Evolutionary conservation across 108 stramenopile genomes (phyloP).

Genomic region (Parietichytrium sp.): DNA sequence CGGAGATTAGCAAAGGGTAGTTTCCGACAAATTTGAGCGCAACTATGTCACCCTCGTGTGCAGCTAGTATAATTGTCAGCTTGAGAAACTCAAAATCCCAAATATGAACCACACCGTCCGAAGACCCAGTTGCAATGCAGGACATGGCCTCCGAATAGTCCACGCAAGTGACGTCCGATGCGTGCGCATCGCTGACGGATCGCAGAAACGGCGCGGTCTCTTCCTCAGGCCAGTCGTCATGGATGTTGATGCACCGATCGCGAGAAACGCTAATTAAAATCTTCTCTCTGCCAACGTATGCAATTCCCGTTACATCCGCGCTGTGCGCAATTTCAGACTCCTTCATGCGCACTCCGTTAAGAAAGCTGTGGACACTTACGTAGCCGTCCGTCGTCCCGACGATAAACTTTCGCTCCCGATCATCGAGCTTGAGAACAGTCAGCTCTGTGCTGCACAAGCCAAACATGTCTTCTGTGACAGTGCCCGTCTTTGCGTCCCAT

Average conservation of each 20-base stretch:
- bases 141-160: not conserved
- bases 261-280: slow-evolving; percentile 8
- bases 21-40: not conserved
- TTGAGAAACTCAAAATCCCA: slow-evolving; percentile 34
- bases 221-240: slow-evolving; percentile 33
- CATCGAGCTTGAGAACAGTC: not conserved
- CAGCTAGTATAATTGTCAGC: not conserved
- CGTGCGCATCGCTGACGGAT: not conserved
- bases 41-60: not conserved
- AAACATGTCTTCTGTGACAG: slow-evolving; percentile 6
- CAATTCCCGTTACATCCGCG: slow-evolving; percentile 10
- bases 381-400: not conserved
- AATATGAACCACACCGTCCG: not conserved
- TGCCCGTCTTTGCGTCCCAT: not conserved
- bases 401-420: slow-evolving; percentile 7
- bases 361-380: slow-evolving; percentile 6
- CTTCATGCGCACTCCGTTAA: slow-evolving; percentile 25
- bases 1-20: not conserved
- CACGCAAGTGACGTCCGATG: slow-evolving; percentile 9
- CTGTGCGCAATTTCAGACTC: not conserved
- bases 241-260: not conserved
- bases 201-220: slow-evolving; percentile 25
- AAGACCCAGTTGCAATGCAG: not conserved
- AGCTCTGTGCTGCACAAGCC: not conserved
- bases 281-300: slow-evolving; percentile 24